Base-by-base conservation (phyloP, 2,329 filamentous ascomycete species). In the Huntiella bhutanensis region DNA sequence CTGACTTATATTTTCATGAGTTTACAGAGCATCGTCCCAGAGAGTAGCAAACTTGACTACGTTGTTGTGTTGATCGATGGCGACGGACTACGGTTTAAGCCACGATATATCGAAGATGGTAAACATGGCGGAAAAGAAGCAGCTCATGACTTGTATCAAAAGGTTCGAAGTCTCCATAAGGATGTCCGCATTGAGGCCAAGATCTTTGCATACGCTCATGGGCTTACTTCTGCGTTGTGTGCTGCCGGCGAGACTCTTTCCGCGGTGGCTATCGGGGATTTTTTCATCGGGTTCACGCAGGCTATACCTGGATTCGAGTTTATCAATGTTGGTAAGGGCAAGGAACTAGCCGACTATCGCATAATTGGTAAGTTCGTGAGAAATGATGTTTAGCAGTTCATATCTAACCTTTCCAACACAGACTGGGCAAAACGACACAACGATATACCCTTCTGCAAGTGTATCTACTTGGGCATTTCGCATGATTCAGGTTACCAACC, bases 21-120 rank as follows among this genome's bases (percentile, higher is more conserved):
- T 19, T 19, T 19, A 19, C 17, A 19, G 4, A 19, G 17, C 17
- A 19, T 19, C 17, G 4, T 19, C 5, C 17, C 17, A 5, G 4
- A 1, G 17, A 19, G 17, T 19, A 19, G 17, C 17, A 19, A 19
- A 19, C 17, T 19, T 10, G 22, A 28, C 22, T 80, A 80, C 56
- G 63, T 77, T 54, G 58, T 73, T 52, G 66, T 77, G 35, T 56
- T 78, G 52, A 69, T 80, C 53, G 76, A 80, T 56, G 76, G 75
- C 34, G 70, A 80, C 56, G 71, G 73, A 39, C 64, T 77, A 49
- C 61, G 22, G 73, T 80, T 80, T 56, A 67, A 72, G 55, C 66
- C 74, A 43, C 52, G 64, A 15, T 68, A 69, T 53, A 60, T 78
- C 50, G 63, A 60, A 50, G 66, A 71, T 53, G 75, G 75, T 13